phyloP scores from a whole-genome alignment of 2,329 filamentous ascomycete genomes.

The Colletotrichum sp. region DNA sequence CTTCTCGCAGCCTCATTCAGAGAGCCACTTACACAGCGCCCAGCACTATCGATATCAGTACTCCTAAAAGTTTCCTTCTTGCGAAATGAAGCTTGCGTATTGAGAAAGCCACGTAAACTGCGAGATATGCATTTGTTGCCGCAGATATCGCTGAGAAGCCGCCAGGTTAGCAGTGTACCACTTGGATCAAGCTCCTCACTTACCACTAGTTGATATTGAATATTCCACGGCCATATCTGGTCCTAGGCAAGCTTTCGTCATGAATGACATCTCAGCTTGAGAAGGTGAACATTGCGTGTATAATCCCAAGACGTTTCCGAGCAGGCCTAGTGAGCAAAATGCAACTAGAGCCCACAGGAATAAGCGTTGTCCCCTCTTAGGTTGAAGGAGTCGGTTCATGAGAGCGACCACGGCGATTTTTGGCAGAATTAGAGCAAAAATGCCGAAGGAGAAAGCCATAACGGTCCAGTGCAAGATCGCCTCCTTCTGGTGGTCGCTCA shows the following conservation, averaged over 20 bases:
- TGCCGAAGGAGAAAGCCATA: conserved; percentile 40
- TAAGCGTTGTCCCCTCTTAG: conserved; percentile 32
- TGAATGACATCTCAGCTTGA: conserved; percentile 36
- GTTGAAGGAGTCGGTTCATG: conserved; percentile 41
- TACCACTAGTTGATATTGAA: conserved; percentile 44
- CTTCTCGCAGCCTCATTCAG: accelerated
- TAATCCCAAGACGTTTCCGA: conserved; percentile 42
- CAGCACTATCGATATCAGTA: conserved; percentile 40
- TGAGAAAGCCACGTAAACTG: conserved; percentile 43
- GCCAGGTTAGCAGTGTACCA: background rate
- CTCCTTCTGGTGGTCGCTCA: conserved; percentile 32
- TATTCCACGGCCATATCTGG: conserved; percentile 41
- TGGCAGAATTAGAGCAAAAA: conserved; percentile 43
- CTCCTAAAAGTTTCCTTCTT: conserved; percentile 42
- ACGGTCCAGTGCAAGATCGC: conserved; percentile 37
- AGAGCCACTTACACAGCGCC: conserved; percentile 19
- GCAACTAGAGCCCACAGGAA: conserved; percentile 41
- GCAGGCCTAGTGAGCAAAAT: conserved; percentile 31
- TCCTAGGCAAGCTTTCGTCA: conserved; percentile 39
- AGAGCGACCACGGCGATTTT: conserved; percentile 46
- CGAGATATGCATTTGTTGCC: conserved; percentile 40
- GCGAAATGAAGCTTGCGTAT: conserved; percentile 41
- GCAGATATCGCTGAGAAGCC: background rate
- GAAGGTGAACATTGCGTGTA: conserved; percentile 46
- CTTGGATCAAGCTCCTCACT: too few relatives aligned